These are phyloP conservation scores for Comarum palustre DNA, from an alignment of 306 rosid species.

Conservation along the genomic window DNA sequence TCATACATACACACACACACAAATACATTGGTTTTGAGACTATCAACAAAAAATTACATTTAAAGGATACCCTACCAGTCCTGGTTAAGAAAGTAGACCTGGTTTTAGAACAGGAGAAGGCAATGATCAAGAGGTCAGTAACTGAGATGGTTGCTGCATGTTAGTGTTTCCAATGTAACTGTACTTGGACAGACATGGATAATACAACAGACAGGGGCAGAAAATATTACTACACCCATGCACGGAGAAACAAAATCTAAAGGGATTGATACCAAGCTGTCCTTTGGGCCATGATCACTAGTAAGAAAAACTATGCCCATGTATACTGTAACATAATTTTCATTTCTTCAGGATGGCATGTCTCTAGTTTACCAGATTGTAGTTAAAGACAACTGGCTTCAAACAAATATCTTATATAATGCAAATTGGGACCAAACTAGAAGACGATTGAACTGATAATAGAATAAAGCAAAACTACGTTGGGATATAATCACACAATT, in stretches of 20 bases:
- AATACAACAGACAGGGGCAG: not conserved
- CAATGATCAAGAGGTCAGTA: constrained; percentile 6
- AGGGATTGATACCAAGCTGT: not conserved
- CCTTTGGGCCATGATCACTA: not conserved
- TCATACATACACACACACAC: no score
- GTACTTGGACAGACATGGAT: not conserved
- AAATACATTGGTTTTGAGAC: not conserved
- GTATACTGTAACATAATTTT: not conserved
- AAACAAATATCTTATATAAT: constrained; percentile 5
- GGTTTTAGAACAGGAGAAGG: constrained; percentile 7
- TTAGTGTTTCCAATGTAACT: not conserved
- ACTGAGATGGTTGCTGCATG: not conserved
- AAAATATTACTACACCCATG: not conserved
- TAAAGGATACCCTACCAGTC: not conserved
- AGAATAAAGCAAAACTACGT: not conserved
- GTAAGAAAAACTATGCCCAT: not conserved
- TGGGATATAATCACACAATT: not conserved
- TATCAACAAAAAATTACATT: not conserved
- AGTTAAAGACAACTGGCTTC: not conserved
- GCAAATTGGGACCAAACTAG: not conserved
- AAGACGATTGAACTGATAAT: not conserved
- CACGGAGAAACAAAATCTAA: not conserved
- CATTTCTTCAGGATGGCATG: not conserved
- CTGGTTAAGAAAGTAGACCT: not conserved
- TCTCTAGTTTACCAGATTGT: not conserved